These are phyloP conservation scores for Schizosaccharomyces lindneri DNA, from an alignment of 805 yeast genomes.

Conservation along the genomic window DNA sequence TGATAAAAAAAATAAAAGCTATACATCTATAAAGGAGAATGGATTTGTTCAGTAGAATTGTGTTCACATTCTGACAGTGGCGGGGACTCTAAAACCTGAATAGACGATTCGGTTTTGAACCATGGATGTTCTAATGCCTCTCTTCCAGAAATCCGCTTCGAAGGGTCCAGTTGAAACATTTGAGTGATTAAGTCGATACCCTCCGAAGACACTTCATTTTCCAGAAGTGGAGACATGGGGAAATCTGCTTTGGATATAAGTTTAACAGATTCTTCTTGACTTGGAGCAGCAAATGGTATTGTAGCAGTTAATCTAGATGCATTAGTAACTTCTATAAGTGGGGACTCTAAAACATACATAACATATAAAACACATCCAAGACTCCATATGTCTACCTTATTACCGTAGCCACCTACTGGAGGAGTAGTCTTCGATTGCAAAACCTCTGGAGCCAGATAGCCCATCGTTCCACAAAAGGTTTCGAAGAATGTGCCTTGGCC, in stretches of 20 bases:
- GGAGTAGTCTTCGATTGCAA: constrained; percentile 18
- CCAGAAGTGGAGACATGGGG: constrained; percentile 36
- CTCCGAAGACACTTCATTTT: constrained; percentile 35
- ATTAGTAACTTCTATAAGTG: not conserved
- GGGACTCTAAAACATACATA: constrained; percentile 14
- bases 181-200: constrained; percentile 51
- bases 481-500: constrained; percentile 39
- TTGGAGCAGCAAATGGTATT: constrained; percentile 79
- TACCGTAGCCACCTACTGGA: constrained; percentile 9
- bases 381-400: constrained; percentile 81
- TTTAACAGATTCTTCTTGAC: constrained; percentile 62
- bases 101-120: constrained; percentile 20
- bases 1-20: not conserved
- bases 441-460: constrained; percentile 93
- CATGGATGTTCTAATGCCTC: constrained; percentile 63
- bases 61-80: not conserved
- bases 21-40: not conserved
- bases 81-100: not conserved
- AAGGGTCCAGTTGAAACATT: constrained; percentile 56
- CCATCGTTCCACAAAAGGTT: constrained; percentile 92
- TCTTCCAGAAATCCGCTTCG: constrained; percentile 42
- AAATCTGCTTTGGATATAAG: constrained; percentile 57
- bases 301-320: constrained; percentile 41
- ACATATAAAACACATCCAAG: constrained; percentile 86
- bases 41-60: not conserved